phyloP scores from a whole-genome alignment of 805 yeast genomes.

The Ogataea philodendri region DNA sequence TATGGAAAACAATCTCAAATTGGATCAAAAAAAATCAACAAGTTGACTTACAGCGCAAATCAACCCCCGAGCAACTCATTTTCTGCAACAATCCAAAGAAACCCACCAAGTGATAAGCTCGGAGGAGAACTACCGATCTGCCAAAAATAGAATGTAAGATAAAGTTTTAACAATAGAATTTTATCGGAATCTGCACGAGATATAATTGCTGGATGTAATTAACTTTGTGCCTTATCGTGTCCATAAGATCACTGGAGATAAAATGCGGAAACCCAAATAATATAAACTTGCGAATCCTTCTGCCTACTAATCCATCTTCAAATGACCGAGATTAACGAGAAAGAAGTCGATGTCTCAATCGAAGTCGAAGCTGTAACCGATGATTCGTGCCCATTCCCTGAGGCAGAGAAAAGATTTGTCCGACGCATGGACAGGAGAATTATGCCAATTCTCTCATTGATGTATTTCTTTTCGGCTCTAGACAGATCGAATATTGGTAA shows the following conservation, averaged over 20 bases:
- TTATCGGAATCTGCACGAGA: too few species aligned
- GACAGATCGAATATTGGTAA: constrained; percentile 46
- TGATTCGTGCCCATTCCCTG: constrained; percentile 16
- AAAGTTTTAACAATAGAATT: neutral
- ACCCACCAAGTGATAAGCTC: neutral
- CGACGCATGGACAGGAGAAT: constrained; percentile 42
- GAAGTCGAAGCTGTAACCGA: neutral
- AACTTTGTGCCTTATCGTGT: neutral
- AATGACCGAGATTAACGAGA: constrained; percentile 1
- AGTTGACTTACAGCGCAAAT: too few species aligned
- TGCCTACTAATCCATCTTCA: too few species aligned
- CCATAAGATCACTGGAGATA: too few species aligned
- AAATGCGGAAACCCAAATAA: too few species aligned
- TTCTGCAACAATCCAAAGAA: too few species aligned
- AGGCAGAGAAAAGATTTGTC: constrained; percentile 34
- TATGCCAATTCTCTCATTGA: constrained; percentile 40
- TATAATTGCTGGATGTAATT: too few species aligned
- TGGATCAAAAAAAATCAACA: too few species aligned
- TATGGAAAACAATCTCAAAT: too few species aligned
- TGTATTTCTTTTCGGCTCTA: constrained; percentile 43
- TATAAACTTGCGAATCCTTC: too few species aligned
- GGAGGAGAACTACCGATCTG: neutral
- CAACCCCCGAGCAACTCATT: too few species aligned
- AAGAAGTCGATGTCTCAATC: neutral
- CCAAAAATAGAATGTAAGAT: neutral